Conservation (phyloP, 139 green algal genomes). For the Mesotaenium endlicherianum region DNA sequence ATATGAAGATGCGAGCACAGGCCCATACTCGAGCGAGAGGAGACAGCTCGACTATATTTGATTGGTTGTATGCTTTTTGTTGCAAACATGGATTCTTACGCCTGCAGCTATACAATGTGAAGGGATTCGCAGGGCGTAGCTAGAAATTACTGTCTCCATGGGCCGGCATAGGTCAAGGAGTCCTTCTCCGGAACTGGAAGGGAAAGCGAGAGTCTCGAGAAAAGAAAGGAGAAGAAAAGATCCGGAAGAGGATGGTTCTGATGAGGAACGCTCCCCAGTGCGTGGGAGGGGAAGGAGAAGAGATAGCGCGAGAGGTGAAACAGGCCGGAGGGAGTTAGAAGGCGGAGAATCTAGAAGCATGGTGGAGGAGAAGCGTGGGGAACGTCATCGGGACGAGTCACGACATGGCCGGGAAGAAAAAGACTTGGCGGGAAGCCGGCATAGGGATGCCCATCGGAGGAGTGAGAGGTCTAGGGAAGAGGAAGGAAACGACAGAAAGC, state of each 20-base stretch:
- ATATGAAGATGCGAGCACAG: no score
- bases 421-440: neutral
- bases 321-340: neutral
- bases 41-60: no score
- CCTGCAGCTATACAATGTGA: no score
- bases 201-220: neutral
- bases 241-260: neutral
- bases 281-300: neutral
- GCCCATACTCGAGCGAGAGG: no score
- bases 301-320: neutral
- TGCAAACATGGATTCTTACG: no score
- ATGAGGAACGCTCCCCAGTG: neutral
- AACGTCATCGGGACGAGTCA: neutral
- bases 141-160: no score
- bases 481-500: neutral
- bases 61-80: no score
- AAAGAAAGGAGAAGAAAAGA: neutral
- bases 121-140: no score
- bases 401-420: neutral
- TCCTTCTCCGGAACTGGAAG: no score
- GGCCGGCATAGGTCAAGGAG: no score
- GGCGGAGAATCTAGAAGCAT: neutral
- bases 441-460: constrained; percentile 15
- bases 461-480: neutral
- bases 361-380: neutral